These are phyloP conservation scores for Tieghemiomyces parasiticus DNA, from an alignment of 192 early-diverging fungal species.

Conservation along the genomic window DNA sequence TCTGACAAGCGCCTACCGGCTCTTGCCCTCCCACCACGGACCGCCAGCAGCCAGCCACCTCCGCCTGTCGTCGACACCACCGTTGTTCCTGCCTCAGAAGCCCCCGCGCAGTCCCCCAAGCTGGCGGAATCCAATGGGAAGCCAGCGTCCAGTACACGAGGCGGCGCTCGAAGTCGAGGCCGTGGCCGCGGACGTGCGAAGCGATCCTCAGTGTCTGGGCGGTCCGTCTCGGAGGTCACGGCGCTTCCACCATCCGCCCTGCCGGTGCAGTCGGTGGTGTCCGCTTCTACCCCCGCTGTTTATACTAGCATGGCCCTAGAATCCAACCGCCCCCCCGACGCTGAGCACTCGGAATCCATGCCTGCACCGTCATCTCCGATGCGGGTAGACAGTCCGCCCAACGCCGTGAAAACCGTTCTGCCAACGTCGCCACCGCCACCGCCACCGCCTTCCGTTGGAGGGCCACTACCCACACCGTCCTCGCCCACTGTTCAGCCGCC, in stretches of 20 bases:
- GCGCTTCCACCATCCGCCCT: no score
- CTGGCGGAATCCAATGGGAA: not conserved
- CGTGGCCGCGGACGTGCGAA: not conserved
- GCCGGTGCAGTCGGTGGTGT: no score
- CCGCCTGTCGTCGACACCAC: not conserved
- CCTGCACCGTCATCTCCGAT: not conserved
- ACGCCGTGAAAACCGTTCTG: no score
- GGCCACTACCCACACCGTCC: no score
- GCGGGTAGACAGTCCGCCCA: not conserved
- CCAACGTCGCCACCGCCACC: no score
- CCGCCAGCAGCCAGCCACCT: not conserved
- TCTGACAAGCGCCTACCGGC: not conserved
- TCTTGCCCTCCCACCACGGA: not conserved
- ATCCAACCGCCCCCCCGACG: not conserved
- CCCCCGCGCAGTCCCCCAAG: no score
- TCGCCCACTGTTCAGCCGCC: no score
- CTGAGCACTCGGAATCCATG: not conserved
- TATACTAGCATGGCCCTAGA: not conserved
- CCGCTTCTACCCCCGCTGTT: not conserved
- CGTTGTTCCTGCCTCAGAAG: not conserved
- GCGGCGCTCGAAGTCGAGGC: not conserved
- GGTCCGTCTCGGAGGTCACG: no score
- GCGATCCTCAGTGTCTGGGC: not conserved
- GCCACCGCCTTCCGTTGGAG: no score
- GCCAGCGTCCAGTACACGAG: not conserved